Conservation (phyloP, 805 yeast genomes). For the Yamadazyma ubonensis region DNA sequence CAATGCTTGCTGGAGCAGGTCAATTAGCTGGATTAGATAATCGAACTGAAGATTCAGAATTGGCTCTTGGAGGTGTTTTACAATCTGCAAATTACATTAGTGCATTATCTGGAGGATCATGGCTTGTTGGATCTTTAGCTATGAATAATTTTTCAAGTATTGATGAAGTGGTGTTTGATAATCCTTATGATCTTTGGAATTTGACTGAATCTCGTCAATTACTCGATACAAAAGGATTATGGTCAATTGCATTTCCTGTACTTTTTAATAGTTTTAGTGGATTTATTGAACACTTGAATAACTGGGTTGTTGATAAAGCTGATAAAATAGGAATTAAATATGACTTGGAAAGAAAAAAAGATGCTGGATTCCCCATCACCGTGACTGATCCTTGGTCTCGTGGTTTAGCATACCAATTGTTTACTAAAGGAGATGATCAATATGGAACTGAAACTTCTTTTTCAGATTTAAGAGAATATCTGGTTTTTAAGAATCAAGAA, state of each 20-base stretch:
- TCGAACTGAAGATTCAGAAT: slow-evolving; percentile 57
- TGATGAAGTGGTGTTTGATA: slow-evolving; percentile 48
- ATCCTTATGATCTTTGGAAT: slow-evolving; percentile 36
- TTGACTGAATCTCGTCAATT: slow-evolving; percentile 28
- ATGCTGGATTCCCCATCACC: slow-evolving; percentile 67
- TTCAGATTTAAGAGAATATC: slow-evolving; percentile 31
- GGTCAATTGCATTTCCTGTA: slow-evolving; percentile 21
- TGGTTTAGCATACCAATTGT: slow-evolving; percentile 68
- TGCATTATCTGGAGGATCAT: slow-evolving; percentile 83
- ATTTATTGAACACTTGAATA: slow-evolving; percentile 29
- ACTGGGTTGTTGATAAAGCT: slow-evolving; percentile 22
- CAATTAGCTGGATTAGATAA: slow-evolving; percentile 75
- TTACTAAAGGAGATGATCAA: slow-evolving; percentile 24
- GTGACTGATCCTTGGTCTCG: slow-evolving; percentile 82
- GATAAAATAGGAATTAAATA: slow-evolving; percentile 46
- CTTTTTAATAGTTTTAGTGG: slow-evolving; percentile 22
- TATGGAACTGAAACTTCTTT: slow-evolving; percentile 27
- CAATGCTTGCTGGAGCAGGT: slow-evolving; percentile 77
- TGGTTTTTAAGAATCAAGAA: slow-evolving; percentile 31
- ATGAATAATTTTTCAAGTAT: slow-evolving; percentile 73
- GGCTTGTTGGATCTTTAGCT: slow-evolving; percentile 71
- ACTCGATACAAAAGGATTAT: slow-evolving; percentile 22
- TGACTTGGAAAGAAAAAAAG: slow-evolving; percentile 44
- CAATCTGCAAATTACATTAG: slow-evolving; percentile 69
- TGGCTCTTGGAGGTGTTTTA: slow-evolving; percentile 66